Evolutionary conservation across 352 stramenopile species (phyloP).

Genomic region (Aphanomyces euteiches): DNA sequence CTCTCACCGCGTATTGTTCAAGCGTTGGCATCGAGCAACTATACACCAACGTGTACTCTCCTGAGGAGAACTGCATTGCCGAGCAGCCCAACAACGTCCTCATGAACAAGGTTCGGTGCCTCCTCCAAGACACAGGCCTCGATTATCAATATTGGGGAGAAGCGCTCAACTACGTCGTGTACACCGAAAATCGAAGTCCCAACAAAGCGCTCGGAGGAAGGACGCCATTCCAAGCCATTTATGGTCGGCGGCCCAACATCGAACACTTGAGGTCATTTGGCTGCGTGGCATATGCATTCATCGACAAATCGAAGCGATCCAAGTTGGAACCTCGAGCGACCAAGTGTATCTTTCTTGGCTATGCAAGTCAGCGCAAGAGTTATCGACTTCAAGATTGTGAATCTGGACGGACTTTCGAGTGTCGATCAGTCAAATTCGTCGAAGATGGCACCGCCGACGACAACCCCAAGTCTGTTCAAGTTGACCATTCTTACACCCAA

Average conservation of each 20-base stretch:
- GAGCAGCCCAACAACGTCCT: slow-evolving; percentile 15
- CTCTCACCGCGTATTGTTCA: no score
- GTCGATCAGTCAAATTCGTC: slow-evolving; percentile 22
- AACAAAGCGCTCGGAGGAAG: slow-evolving; percentile 9
- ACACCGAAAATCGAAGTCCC: slow-evolving; percentile 9
- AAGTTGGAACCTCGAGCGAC: slow-evolving; percentile 30
- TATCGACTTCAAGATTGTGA: slow-evolving; percentile 19
- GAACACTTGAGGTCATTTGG: slow-evolving; percentile 32
- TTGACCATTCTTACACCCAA: slow-evolving; percentile 15
- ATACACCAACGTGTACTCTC: slow-evolving; percentile 8
- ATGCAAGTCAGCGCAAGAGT: slow-evolving; percentile 16
- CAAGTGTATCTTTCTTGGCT: slow-evolving; percentile 27
- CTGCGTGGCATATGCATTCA: slow-evolving; percentile 24
- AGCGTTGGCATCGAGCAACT: no score
- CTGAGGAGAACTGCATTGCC: slow-evolving; percentile 8
- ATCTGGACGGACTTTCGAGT: background rate
- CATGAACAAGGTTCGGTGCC: slow-evolving; percentile 5
- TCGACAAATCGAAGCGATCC: slow-evolving; percentile 25
- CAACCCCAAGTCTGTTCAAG: background rate
- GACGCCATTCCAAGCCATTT: slow-evolving; percentile 23
- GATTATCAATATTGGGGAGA: slow-evolving; percentile 6
- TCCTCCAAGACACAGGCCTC: slow-evolving; percentile 2
- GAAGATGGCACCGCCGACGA: slow-evolving; percentile 18
- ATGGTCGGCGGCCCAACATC: slow-evolving; percentile 9
- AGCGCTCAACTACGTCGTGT: slow-evolving; percentile 14